phyloP scores from a whole-genome alignment of 2,329 filamentous ascomycete genomes.

The Aspergillus sp. region DNA sequence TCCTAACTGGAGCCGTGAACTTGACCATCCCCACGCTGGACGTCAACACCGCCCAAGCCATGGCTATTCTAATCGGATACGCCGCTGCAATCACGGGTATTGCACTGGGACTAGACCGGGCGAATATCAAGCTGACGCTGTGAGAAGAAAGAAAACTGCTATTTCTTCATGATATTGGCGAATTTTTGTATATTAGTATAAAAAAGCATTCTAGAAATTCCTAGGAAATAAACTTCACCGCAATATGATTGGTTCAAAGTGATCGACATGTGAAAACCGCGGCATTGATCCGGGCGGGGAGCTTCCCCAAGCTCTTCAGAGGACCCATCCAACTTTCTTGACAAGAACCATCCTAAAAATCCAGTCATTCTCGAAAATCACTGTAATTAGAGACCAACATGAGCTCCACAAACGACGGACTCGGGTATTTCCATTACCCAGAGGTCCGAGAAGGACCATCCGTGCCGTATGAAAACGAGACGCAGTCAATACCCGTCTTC shows the following conservation, averaged over 20 bases:
- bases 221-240: too few species aligned
- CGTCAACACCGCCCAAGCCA: slow-evolving; percentile 58
- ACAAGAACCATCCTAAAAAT: not conserved
- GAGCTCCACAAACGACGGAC: slow-evolving; percentile 10
- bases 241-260: not conserved
- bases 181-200: slow-evolving; percentile 2
- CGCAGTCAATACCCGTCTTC: slow-evolving; percentile 64
- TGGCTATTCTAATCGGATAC: slow-evolving; percentile 73
- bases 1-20: slow-evolving; percentile 86
- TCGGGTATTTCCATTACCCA: slow-evolving; percentile 33
- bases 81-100: slow-evolving; percentile 61
- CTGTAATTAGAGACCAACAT: slow-evolving; percentile 5
- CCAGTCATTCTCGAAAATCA: too few species aligned
- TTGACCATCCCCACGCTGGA: slow-evolving; percentile 79
- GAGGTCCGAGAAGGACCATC: slow-evolving; percentile 33
- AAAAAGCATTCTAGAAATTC: not conserved
- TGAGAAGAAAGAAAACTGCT: slow-evolving; percentile 1
- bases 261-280: slow-evolving; percentile 8
- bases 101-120: slow-evolving; percentile 46
- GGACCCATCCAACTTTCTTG: slow-evolving; percentile 1
- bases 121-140: slow-evolving; percentile 29
- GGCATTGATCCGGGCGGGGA: slow-evolving; percentile 7
- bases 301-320: slow-evolving; percentile 1
- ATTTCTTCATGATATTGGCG: not conserved
- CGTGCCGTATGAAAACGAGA: slow-evolving; percentile 43